A percentile compares a stretch with the other conserved stretches of the same genome.
phyloP scores from a whole-genome alignment of 2,329 filamentous ascomycete species.

The Beauveria medogensis region DNA sequence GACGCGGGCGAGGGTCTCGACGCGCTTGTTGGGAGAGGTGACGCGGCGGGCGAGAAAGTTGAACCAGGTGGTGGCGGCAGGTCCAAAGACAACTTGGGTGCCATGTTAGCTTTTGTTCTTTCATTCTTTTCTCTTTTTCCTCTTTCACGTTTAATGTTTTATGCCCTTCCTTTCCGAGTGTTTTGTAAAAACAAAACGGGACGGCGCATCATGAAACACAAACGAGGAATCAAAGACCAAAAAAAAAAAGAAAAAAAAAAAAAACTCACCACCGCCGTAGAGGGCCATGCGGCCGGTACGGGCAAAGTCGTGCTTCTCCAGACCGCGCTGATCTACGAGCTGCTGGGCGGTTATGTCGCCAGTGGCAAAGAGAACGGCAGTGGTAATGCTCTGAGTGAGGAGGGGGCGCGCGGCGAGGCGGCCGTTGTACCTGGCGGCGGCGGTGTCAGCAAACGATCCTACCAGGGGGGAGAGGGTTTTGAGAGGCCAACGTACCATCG shows the following conservation, averaged over 20 bases:
- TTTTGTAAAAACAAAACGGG: too few species aligned
- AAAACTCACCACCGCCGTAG: slow-evolving; percentile 63
- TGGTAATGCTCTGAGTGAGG: slow-evolving; percentile 85
- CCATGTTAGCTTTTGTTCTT: not conserved
- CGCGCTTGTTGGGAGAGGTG: slow-evolving; percentile 52
- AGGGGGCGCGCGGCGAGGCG: slow-evolving; percentile 73
- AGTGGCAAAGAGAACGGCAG: slow-evolving; percentile 83
- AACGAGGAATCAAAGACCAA: not conserved
- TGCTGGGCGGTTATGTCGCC: slow-evolving; percentile 91
- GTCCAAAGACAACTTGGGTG: slow-evolving; percentile 68
- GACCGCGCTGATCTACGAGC: slow-evolving; percentile 71
- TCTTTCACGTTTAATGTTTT: not conserved
- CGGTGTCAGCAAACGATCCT: not conserved
- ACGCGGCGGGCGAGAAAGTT: slow-evolving; percentile 66
- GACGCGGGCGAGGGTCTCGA: slow-evolving; percentile 70
- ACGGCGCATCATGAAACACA: not conserved
- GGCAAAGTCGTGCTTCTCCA: slow-evolving; percentile 64
- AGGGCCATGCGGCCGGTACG: slow-evolving; percentile 72
- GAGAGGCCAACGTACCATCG: slow-evolving; percentile 2
- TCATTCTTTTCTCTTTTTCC: not conserved
- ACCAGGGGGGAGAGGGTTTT: not conserved
- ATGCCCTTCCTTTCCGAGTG: not conserved
- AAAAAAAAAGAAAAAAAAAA: not conserved
- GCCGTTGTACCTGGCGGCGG: slow-evolving; percentile 65
- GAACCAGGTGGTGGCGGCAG: slow-evolving; percentile 83